phyloP scores from a whole-genome alignment of 345 rosid genomes.

The Trapa bicornis region DNA sequence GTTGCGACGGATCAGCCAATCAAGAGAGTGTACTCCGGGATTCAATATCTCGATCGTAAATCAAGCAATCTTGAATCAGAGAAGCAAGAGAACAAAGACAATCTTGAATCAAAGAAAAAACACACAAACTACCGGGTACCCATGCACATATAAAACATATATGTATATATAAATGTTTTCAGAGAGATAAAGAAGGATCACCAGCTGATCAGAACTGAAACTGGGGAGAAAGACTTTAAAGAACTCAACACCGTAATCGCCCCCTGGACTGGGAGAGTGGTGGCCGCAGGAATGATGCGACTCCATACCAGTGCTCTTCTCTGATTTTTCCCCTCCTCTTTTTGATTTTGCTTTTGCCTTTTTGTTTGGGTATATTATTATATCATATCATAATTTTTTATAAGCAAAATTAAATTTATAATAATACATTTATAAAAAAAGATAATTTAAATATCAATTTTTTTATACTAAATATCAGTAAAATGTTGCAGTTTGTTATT shows the following conservation, averaged over 20 bases:
- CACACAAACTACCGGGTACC: no score
- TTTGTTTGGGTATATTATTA: no score
- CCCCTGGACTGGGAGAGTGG: background rate
- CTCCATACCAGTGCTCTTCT: background rate
- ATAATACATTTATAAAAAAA: no score
- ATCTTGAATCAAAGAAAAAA: no score
- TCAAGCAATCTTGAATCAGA: background rate
- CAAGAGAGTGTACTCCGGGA: background rate
- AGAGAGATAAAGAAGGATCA: slow-evolving; percentile 2
- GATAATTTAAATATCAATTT: no score
- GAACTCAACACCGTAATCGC: slow-evolving; percentile 2
- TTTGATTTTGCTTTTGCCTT: no score
- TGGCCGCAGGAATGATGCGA: background rate
- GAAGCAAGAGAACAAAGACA: no score
- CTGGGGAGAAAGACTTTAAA: slow-evolving; percentile 13
- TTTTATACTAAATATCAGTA: no score
- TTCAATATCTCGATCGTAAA: background rate
- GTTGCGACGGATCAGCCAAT: background rate
- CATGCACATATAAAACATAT: background rate
- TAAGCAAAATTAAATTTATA: no score
- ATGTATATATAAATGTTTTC: no score
- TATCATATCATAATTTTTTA: no score
- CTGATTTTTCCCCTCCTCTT: background rate
- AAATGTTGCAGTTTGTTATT: no score
- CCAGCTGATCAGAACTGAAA: slow-evolving; percentile 10